Evolutionary conservation across 106 monocot genomes (phyloP), one percentile per base, ranked within the genome.

Genomic region (Phalaenopsis aphrodite): DNA sequence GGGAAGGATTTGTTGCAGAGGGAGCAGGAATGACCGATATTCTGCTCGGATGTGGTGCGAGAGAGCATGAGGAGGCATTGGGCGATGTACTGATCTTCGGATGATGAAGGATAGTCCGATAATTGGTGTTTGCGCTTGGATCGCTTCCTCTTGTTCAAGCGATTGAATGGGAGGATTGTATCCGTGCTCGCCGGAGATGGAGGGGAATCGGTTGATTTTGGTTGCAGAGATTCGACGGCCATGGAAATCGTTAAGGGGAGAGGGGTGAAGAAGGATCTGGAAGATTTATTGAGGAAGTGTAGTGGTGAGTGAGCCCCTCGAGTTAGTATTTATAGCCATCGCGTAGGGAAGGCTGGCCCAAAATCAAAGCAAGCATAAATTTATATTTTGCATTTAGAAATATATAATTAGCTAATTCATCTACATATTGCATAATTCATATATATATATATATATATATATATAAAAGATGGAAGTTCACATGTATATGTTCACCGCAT

Each of bases 1-100:
- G 58, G 37, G 77, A 95, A 95, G 24, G 82, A 82, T 83, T 95
- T 95, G 3, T 87, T 90, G 78, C 95, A 95, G 74, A 95, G 90
- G 11, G 87, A 81, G 58, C 88, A 88, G 79, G 48, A 45, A 67
- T 65, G 84, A 69, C 19, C 41, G 75, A 42, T 4, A 16, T 15
- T 65, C 23, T 8, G 17, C 19, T 52, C 12, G 61, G 65, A 8
- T 8, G 10, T 72, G 39, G 18, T 45, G 1, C 84, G 75, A 14
- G 93, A 89, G 39, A 95, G 89, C 91, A 93, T 88, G 49, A 89
- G 76, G 12, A 95, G 91, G 78, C 95, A 95, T 42, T 91, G 82
- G 24, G 93, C 90, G 17, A 95, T 85, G 82, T 91, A 85, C 17
- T 93, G 87, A 37, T 95, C 95, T 72, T 93, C 88, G 21, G 82